Evolutionary conservation across 1,139 yeast genomes (phyloP), one percentile per base, ranked within the genome.

Genomic region (Candida glucosophila): DNA sequence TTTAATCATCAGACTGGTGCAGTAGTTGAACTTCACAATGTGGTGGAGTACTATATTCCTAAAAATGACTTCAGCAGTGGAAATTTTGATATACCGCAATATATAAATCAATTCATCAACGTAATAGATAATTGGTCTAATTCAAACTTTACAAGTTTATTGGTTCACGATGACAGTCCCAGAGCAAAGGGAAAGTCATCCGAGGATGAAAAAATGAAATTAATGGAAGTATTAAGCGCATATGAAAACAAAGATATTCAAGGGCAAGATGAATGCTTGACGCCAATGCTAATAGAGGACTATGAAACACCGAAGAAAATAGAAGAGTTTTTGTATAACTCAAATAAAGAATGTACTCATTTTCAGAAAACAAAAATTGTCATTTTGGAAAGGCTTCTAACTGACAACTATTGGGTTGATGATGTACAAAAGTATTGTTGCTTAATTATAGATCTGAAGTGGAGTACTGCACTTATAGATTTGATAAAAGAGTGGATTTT

Each of bases 351-450:
- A 63, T 40, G 55, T 58, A 15, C 2, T 33, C 52, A 73, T 40
- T 58, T 65, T 19, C 62, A 59, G 23, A 72, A 71, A 26, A 49
- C 69, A 0, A 61, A 82, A 31, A 40, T 59, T 6, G 27, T 37
- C 2, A 46, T 81, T 3, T 37, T 80, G 4, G 37, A 52, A n/a
- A 39, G 46, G 14, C 37, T 76, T 2, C 43, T 73, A 7, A 43
- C 20, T 55, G 28, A 26, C 5, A 33, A 31, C 15, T n/a, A n/a
- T n/a, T n/a, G n/a, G n/a, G n/a, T n/a, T n/a, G 23, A 27, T 3
- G 26, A 14, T 16, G 15, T 12, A 5, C 7, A 12, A 10, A 22
- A 21, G n/a, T 10, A 16, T 6, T 11, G 12, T 6, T 47, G 55
- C 20, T 35, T 47, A 3, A 28, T 55, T 1, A 37, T 44, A 13